Base-by-base conservation (phyloP, 2,329 filamentous ascomycete species). In the Xylaria sp. region DNA sequence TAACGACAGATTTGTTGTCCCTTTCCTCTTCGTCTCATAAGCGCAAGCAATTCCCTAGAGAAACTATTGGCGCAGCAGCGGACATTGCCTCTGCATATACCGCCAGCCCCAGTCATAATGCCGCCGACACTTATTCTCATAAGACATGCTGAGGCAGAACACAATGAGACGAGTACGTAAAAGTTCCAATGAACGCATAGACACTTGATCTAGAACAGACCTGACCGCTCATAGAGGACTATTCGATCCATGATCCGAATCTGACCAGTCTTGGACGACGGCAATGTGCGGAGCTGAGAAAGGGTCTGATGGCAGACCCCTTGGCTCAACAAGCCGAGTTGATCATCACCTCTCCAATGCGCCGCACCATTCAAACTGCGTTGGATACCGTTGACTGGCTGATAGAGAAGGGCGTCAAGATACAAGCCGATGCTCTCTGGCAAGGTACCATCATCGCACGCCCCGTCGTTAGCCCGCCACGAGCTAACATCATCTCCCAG, bases 131-230 rank as follows among this genome's bases (percentile, higher is more conserved):
- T 97, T 63, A 91, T 98, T 69, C 82, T 98, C 72, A 89, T 97
- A 72, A 91, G 94, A 69, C 94, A 98, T 83, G 94, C 92, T 15
- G 92, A 98, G 77, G 84, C 81, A 8, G 71, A 80, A n/a, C 84
- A 87, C 73, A 87, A 87, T 62, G 76, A 78, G 14, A 71, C 77
- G 52, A 74, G 85, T 85, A 78, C 77, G 83, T 82, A 25, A n/a
- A n/a, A n/a, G n/a, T 25, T 23, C 17, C 5, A 42, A 50, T 23
- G 9, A 17, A n/a, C 37, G 33, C n/a, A 53, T 38, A 12, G 17
- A 19, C 28, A 19, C 6, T 33, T 15, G 4, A 37, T 2, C n/a
- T 19, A 31, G 37, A 21, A 38, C 31, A 23, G 35, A 23, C 15
- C 63, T 64, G 35, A 62, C 38, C 11, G 3, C 9, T 38, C 42